Conservation (phyloP, 768 basidiomycete species). For the Pleurotus pulmonarius region DNA sequence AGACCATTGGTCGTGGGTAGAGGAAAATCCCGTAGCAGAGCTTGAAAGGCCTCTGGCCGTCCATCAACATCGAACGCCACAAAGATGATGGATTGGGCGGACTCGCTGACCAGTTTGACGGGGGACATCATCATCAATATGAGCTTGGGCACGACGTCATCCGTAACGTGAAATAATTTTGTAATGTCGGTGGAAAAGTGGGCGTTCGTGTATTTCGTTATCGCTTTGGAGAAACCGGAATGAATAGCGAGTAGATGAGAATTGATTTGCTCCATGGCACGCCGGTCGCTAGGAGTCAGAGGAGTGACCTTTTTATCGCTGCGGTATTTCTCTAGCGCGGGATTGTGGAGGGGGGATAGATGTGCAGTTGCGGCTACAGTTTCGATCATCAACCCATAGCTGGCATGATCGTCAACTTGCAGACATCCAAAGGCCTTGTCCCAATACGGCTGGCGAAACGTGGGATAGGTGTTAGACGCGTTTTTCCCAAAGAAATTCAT, state of each 20-base stretch:
- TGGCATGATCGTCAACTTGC: slow-evolving; percentile 54
- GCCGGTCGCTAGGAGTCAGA: slow-evolving; percentile 14
- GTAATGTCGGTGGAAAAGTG: slow-evolving; percentile 48
- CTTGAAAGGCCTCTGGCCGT: slow-evolving; percentile 83
- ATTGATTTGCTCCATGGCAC: slow-evolving; percentile 57
- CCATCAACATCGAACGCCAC: slow-evolving; percentile 88
- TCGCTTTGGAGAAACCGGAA: slow-evolving; percentile 55
- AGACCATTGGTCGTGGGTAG: slow-evolving; percentile 69
- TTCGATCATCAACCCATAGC: slow-evolving; percentile 53
- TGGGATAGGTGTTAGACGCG: slow-evolving; percentile 25
- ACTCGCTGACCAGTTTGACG: slow-evolving; percentile 64
- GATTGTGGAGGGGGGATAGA: slow-evolving; percentile 55
- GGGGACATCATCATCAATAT: slow-evolving; percentile 76
- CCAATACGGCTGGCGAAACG: slow-evolving; percentile 66
- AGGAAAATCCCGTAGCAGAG: slow-evolving; percentile 65
- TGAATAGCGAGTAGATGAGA: slow-evolving; percentile 52
- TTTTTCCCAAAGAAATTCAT: slow-evolving; percentile 21
- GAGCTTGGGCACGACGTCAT: slow-evolving; percentile 57
- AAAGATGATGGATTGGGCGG: slow-evolving; percentile 77
- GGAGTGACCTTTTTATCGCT: neutral
- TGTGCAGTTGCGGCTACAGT: slow-evolving; percentile 60
- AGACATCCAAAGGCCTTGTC: slow-evolving; percentile 56
- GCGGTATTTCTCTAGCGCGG: slow-evolving; percentile 37
- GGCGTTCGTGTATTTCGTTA: slow-evolving; percentile 65
- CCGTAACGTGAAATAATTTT: slow-evolving; percentile 51